Base-by-base conservation (phyloP, 1,284 basidiomycete species). In the Trametes hirsuta region DNA sequence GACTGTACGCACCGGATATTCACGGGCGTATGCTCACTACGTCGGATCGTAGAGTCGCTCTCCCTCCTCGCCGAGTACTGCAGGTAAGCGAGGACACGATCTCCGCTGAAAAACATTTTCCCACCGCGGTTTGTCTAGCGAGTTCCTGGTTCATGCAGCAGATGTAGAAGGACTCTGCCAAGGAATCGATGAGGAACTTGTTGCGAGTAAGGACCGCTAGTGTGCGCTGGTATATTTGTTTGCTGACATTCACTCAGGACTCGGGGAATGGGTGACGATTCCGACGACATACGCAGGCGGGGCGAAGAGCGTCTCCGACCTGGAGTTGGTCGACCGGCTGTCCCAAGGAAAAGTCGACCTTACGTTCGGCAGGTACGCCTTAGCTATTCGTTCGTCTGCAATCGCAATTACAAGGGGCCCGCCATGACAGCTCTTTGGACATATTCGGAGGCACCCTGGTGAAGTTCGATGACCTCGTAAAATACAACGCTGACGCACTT, bases 211-310 rank as follows among this genome's bases (percentile, higher is more conserved):
- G 89, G 30, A 30, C 9, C 1, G 12, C 34, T 25, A 10, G 6
- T 10, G 3, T 18, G 18, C 11, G 18, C 15, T 48, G 45, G 14
- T 18, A 18, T 18, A 40, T 14, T 40, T 48, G n/a, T 21, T 10
- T 22, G 24, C 48, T 57, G 18, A 48, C 22, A 47, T 24, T 12
- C 1, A n/a, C 12, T 30, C 30, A 97, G 95, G 83, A 66, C 86
- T 99, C 1, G 96, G 95, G 2, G 83, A 96, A 76, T 99, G 97
- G 97, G 88, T 88, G 4, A 82, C 76, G 2, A 93, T 98, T 66
- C 95, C 95, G 0, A 94, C 93, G 1, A 99, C 97, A 4, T 99
- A 99, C 74, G 97, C 97, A 0, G 97, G 97, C 1, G 97, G 97
- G 8, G 97, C 97, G 2, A 93, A 90, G 79, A 84, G 94, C 63